Evolutionary conservation across 352 stramenopile species (phyloP), one percentile per base, ranked within the genome.

Genomic region (Phytophthora cryptogea): DNA sequence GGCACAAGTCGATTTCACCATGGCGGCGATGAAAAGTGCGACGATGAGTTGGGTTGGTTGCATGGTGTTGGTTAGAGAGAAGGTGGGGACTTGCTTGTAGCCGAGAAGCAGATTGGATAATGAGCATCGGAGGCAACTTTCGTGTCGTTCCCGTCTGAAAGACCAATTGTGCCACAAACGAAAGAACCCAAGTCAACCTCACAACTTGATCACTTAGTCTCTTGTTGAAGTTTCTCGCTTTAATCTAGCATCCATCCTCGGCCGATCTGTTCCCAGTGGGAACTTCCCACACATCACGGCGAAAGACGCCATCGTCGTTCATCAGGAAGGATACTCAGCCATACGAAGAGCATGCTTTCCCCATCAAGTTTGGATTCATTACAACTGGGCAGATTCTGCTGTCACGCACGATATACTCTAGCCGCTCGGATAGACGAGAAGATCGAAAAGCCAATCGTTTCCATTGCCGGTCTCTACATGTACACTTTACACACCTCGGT

Each of bases 11-110:
- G 50, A 63, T 33, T 63, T 35, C 14, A 74, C 43, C 36, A 59
- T 47, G 11, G 17, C 16, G 14, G 45, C 32, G 41, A 63, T 33
- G 30, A 74, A 48, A 60, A 74, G 45, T 23, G 40, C 43, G 33
- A 69, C 39, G 52, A 67, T 57, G 45, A 74, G 26, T 36, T 75
- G 57, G 46, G 28, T 63, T 35, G 51, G 5, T 53, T 76, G 74
- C 69, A 81, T 81, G 31, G 9, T 13, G 37, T 43, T 50, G 14
- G 42, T 52, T 45, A 10, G 13, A 37, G 27, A 20, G 27, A 10
- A 9, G 26, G 31, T 16, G 20, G 20, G 31, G 17, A n/a, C 10
- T 56, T 54, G 37, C 32, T 41, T 13, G 33, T 23, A 23, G 20
- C 20, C 20, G 20, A 23, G 32, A 36, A 61, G 59, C 30, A 76